Evolutionary conservation across 208 protist species (phyloP), one percentile per base, ranked within the genome.

Genomic region (Trypanosoma melophagium): DNA sequence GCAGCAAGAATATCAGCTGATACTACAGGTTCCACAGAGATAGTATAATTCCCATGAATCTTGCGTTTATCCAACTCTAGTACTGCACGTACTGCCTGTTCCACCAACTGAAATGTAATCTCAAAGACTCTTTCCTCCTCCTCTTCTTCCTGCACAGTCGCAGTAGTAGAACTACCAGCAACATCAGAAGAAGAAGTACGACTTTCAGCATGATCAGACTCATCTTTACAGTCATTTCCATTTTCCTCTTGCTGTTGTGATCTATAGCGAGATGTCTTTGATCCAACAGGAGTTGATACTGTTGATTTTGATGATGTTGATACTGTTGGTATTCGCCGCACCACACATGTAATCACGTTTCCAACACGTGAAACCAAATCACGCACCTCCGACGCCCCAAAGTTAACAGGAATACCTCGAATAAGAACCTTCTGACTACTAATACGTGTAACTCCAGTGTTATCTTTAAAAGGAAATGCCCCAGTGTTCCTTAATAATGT

Each of bases 1-100:
- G 77, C 77, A 7, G 66, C 73, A 22, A 88, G 50, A 53, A 92
- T 72, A 28, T 94, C 88, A 22, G 83, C 82, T 3, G 88, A 83
- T 17, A 90, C 73, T 14, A 86, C 71, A 25, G 88, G 88, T 69
- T 92, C 88, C 24, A 80, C 88, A 0, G 74, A 63, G 7, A 94
- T 65, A 7, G 21, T 54, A 44, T n/a, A n/a, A 41, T 53, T 38
- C 19, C 51, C 58, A n/a, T 44, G 42, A 7, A 66, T 24, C 28
- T 57, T 21, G 24, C 60, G 45, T 35, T 44, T 49, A 28, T 90
- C 77, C 54, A 94, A 74, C 54, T 68, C 71, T 44, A 49, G 42
- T 31, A 94, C 53, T 17, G 88, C 84, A 12, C 75, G 71, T 50
- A 88, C 71, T 28, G 88, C 85, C 22, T 74, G 47, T n/a, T 82